Evolutionary conservation across 139 green algal species (phyloP).

Genomic region (Coelastrella sp.): DNA sequence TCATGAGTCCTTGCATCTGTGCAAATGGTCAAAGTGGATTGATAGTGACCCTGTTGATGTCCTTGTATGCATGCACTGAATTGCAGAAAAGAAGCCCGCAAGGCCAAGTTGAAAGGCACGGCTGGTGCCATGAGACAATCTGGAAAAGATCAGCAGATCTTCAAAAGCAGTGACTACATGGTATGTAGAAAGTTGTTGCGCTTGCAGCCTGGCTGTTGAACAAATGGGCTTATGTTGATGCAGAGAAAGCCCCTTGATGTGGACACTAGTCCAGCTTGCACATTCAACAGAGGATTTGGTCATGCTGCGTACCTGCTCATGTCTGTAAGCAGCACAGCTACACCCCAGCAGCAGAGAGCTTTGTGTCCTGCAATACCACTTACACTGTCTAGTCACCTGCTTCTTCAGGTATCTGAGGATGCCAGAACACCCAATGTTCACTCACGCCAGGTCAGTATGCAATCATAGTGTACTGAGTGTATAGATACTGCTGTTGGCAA

Average conservation of each 20-base stretch:
- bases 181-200: too few species aligned
- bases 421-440: conserved; percentile 35
- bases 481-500: too few species aligned
- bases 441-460: conserved; percentile 17
- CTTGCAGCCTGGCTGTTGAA: too few species aligned
- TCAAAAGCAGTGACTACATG: conserved; percentile 24
- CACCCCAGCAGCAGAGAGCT: too few species aligned
- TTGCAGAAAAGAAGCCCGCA: conserved; percentile 39
- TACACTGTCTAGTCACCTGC: too few species aligned
- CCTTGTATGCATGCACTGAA: neutral
- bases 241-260: too few species aligned
- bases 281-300: too few species aligned
- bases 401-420: conserved; percentile 22
- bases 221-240: too few species aligned
- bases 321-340: too few species aligned
- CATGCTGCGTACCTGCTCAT: too few species aligned
- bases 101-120: conserved; percentile 21
- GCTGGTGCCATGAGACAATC: neutral
- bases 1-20: neutral
- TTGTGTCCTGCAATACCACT: too few species aligned
- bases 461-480: neutral
- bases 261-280: too few species aligned
- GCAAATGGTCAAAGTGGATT: neutral
- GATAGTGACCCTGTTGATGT: neutral
- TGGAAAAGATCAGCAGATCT: conserved; percentile 41